A percentile compares a stretch with the other conserved stretches of the same genome.
phyloP scores from a whole-genome alignment of 2,329 filamentous ascomycete species.

The Magnaporthales sp. region DNA sequence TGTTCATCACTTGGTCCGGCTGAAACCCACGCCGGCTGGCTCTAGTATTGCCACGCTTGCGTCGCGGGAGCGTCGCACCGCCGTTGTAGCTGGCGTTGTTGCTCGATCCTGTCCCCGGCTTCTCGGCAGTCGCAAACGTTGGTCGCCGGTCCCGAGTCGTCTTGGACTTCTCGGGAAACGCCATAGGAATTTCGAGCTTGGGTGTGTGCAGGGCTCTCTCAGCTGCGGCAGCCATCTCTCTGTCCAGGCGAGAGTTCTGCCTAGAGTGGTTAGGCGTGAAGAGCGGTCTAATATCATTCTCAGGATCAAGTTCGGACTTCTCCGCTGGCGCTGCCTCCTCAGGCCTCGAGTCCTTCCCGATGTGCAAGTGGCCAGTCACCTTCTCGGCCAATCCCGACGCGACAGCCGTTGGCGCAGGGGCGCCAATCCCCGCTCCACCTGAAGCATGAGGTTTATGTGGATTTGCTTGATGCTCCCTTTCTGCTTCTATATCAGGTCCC shows the following conservation, averaged over 20 bases:
- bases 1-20: conserved; percentile 67
- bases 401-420: conserved; percentile 30
- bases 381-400: conserved; percentile 28
- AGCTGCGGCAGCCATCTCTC: conserved; percentile 18
- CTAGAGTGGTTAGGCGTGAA: conserved; percentile 9
- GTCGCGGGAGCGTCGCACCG: conserved; percentile 35
- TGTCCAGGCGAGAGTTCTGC: conserved; percentile 14
- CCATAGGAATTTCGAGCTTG: conserved; percentile 1
- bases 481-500: conserved; percentile 20
- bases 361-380: conserved; percentile 13
- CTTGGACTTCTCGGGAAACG: conserved; percentile 22
- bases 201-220: conserved; percentile 16
- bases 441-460: conserved; percentile 8
- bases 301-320: conserved; percentile 11
- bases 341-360: not conserved
- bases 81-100: conserved; percentile 10
- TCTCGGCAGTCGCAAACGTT: conserved; percentile 47
- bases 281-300: conserved; percentile 31
- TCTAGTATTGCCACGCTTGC: conserved; percentile 62
- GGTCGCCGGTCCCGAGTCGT: conserved; percentile 30
- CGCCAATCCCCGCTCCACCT: conserved; percentile 26
- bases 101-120: conserved; percentile 19
- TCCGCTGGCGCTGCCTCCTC: not conserved
- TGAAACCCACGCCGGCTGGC: conserved; percentile 56
- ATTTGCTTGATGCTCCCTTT: conserved; percentile 46